Percentiles rank a stretch among this genome's conserved stretches.
These are phyloP conservation scores for Talaromyces sp. DNA, from an alignment of 2,329 filamentous ascomycete genomes.

Conservation along the genomic window DNA sequence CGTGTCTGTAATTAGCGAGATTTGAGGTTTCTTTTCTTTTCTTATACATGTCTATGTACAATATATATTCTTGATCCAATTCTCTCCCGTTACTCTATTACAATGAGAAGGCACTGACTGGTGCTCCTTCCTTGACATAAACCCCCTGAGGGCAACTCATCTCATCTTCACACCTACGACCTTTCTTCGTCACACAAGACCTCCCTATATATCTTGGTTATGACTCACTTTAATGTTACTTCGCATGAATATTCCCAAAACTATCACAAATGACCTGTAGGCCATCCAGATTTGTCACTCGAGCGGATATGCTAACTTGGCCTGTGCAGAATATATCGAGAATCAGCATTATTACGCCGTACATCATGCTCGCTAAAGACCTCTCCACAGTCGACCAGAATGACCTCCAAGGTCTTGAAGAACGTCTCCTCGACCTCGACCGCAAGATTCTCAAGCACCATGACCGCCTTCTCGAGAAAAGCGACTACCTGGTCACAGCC, in stretches of 20 bases:
- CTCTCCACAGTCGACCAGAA: background rate
- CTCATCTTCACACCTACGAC: background rate
- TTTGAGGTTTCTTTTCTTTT: background rate
- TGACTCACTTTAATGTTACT: background rate
- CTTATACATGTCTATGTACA: background rate
- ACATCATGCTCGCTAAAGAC: background rate
- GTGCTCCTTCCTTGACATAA: background rate
- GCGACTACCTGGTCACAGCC: background rate
- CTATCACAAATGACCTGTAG: background rate
- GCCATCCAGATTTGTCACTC: no score
- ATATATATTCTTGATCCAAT: background rate
- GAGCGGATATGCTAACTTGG: no score
- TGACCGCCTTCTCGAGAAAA: background rate
- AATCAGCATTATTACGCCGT: background rate
- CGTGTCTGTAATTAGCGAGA: no score
- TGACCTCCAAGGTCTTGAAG: background rate
- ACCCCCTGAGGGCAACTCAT: background rate
- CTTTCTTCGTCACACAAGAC: background rate
- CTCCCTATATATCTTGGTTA: background rate
- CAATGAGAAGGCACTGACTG: background rate
- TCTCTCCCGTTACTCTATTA: no score
- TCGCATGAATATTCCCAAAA: slow-evolving; percentile 3
- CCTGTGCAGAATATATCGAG: background rate
- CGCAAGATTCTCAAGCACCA: background rate
- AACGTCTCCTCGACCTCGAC: background rate